Evolutionary conservation across 305 asterid genomes (phyloP).

Genomic region (Rubia peregrina): DNA sequence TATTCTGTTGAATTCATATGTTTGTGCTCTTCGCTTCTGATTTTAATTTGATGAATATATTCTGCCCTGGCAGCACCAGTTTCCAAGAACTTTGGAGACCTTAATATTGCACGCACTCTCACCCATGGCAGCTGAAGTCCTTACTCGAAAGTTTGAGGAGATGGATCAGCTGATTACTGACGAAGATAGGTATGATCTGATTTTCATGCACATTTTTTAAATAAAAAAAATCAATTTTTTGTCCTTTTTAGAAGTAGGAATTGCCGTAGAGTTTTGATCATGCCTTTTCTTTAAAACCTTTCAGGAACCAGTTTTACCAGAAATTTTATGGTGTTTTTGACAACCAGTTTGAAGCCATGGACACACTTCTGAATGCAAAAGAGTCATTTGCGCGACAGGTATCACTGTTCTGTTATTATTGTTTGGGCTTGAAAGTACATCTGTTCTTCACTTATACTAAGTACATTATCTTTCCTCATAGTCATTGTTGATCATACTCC

Average conservation of each 20-base stretch:
- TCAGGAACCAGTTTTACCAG: conserved; percentile 71
- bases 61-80: conserved; percentile 53
- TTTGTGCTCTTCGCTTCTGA: neutral
- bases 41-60: conserved; percentile 14
- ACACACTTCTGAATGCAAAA: conserved; percentile 70
- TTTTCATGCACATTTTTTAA: conserved; percentile 8
- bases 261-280: conserved; percentile 19
- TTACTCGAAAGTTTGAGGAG: conserved; percentile 86
- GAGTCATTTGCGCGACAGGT: conserved; percentile 61
- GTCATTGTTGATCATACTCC: neutral
- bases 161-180: conserved; percentile 60
- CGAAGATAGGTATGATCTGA: conserved; percentile 51
- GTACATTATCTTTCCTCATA: neutral
- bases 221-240: no score
- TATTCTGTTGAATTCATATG: neutral
- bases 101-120: conserved; percentile 71
- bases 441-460: neutral
- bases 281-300: conserved; percentile 13
- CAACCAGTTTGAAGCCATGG: conserved; percentile 69
- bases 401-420: conserved; percentile 4
- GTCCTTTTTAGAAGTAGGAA: conserved; percentile 16
- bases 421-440: neutral
- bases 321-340: conserved; percentile 70
- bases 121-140: conserved; percentile 73
- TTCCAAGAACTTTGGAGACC: conserved; percentile 89